These are phyloP conservation scores for Protoeuglena noctilucae DNA, from an alignment of 139 green algal genomes.

Conservation along the genomic window DNA sequence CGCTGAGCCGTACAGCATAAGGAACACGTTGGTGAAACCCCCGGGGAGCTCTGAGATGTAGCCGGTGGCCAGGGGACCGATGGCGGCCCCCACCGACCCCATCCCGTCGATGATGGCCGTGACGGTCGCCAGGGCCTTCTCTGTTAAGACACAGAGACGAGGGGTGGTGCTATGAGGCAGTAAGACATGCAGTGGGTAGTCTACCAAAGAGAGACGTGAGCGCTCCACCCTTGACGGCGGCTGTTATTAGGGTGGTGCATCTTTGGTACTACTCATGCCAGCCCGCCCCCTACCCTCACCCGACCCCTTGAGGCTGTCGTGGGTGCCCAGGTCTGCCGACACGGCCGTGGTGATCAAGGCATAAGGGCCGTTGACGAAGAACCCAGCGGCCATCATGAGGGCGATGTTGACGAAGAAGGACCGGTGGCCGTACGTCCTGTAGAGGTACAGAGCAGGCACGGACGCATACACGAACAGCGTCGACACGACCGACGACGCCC, in stretches of 20 bases:
- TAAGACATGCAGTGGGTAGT: too few species aligned
- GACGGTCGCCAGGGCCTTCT: constrained; percentile 81
- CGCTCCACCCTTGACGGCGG: too few species aligned
- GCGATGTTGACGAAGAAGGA: constrained; percentile 50
- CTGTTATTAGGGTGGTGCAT: too few species aligned
- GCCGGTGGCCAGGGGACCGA: constrained; percentile 79
- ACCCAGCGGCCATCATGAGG: constrained; percentile 72
- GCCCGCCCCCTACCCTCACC: too few species aligned
- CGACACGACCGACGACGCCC: constrained; percentile 44
- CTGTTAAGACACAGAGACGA: too few species aligned
- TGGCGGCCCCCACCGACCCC: constrained; percentile 72
- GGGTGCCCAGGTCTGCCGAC: constrained; percentile 79
- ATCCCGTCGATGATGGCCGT: constrained; percentile 96
- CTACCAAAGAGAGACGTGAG: too few species aligned
- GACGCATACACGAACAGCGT: constrained; percentile 53
- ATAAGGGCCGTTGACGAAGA: constrained; percentile 92
- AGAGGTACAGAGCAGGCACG: constrained; percentile 70
- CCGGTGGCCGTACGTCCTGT: constrained; percentile 41
- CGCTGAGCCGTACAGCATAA: constrained; percentile 62
- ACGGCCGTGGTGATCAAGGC: constrained; percentile 93
- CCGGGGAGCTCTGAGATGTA: constrained; percentile 48
- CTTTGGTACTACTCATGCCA: too few species aligned
- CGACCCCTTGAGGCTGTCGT: constrained; percentile 44
- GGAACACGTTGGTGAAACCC: constrained; percentile 75
- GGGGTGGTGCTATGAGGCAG: too few species aligned